A percentile compares a stretch with the other conserved stretches of the same genome.
Evolutionary conservation across 176 grass and related monocot species (phyloP).

Genomic region (Stipa capillata): DNA sequence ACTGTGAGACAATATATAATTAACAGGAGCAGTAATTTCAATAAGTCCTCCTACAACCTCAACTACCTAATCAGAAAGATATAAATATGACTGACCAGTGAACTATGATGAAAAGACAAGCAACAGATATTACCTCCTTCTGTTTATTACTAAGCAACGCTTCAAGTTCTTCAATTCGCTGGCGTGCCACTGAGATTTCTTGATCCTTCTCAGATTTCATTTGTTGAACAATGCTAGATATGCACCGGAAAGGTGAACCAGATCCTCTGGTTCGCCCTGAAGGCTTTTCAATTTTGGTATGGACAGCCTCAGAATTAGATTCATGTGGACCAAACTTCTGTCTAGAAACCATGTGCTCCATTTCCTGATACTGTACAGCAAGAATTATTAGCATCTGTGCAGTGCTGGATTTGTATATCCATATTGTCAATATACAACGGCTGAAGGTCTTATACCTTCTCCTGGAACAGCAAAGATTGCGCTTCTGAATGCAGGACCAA

Average conservation of each 20-base stretch:
- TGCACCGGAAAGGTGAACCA: conserved; percentile 71
- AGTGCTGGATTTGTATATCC: conserved; percentile 4
- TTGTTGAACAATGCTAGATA: conserved; percentile 76
- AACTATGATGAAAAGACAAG: background rate
- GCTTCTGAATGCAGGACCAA: conserved; percentile 78
- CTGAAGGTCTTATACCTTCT: conserved; percentile 54
- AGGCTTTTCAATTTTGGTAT: conserved; percentile 53
- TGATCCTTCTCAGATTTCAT: conserved; percentile 79
- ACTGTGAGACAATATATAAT: background rate
- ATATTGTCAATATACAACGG: background rate
- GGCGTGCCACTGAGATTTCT: conserved; percentile 48
- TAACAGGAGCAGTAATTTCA: background rate
- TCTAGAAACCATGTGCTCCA: conserved; percentile 52
- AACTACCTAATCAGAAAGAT: background rate
- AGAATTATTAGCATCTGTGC: conserved; percentile 23
- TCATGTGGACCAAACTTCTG: conserved; percentile 25
- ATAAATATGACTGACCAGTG: background rate
- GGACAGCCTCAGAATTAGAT: conserved; percentile 30
- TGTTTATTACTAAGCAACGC: conserved; percentile 58
- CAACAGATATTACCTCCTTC: conserved; percentile 51
- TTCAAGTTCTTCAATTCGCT: conserved; percentile 82
- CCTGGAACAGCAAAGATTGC: conserved; percentile 70
- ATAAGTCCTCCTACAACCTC: background rate
- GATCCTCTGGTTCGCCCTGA: conserved; percentile 46
- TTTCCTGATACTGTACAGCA: conserved; percentile 50